phyloP scores from a whole-genome alignment of 352 stramenopile genomes.

The Phytopythium mirpurense region DNA sequence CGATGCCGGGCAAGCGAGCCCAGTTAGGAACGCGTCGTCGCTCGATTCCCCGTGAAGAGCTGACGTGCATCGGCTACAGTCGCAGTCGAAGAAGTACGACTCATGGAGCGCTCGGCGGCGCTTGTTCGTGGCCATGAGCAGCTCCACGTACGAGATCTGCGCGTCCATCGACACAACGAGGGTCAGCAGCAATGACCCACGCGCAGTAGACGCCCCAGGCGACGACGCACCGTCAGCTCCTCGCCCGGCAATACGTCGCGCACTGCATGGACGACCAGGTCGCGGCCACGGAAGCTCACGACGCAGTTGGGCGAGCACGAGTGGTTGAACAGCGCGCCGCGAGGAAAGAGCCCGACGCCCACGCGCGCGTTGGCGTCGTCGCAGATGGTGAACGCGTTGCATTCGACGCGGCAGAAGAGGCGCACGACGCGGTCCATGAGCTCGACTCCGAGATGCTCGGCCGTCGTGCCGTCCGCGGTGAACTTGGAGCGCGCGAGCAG shows the following conservation, averaged over 20 bases:
- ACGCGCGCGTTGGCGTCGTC: slow-evolving; percentile 39
- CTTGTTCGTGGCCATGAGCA: slow-evolving; percentile 38
- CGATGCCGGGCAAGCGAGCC: slow-evolving; percentile 18
- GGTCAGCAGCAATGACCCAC: neutral
- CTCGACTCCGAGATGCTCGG: slow-evolving; percentile 22
- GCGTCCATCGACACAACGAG: neutral
- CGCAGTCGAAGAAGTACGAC: slow-evolving; percentile 74
- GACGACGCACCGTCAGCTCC: slow-evolving; percentile 46
- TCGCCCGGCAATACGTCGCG: slow-evolving; percentile 30
- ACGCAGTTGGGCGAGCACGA: slow-evolving; percentile 70
- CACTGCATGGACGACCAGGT: slow-evolving; percentile 48
- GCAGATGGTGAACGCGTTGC: slow-evolving; percentile 74
- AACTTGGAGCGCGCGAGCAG: slow-evolving; percentile 45
- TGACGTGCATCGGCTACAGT: slow-evolving; percentile 19
- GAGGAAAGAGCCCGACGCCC: slow-evolving; percentile 59
- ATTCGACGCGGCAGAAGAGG: slow-evolving; percentile 71
- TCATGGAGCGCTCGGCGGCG: slow-evolving; percentile 28
- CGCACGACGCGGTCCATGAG: slow-evolving; percentile 31
- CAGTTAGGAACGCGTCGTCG: slow-evolving; percentile 40
- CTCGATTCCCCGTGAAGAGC: neutral
- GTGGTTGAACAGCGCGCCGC: slow-evolving; percentile 71
- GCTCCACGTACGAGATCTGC: slow-evolving; percentile 64
- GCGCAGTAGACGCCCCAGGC: too few relatives aligned
- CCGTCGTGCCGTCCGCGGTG: slow-evolving; percentile 10
- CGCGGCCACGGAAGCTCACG: slow-evolving; percentile 44